Base-by-base conservation (phyloP, 2,329 filamentous ascomycete genomes). In the Talaromyces piceae region DNA sequence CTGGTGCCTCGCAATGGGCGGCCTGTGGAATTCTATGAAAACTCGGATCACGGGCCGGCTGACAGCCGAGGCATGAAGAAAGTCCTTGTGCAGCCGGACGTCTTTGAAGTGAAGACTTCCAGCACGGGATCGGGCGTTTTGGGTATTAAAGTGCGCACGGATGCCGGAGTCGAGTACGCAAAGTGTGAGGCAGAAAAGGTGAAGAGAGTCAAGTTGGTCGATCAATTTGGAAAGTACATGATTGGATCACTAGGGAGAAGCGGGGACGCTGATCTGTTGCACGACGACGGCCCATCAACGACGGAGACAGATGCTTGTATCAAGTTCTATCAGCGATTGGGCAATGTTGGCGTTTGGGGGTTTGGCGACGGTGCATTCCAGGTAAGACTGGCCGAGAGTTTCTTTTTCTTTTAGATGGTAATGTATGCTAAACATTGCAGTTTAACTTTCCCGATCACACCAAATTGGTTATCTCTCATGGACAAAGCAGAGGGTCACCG, bases 371-470 rank as follows among this genome's bases (percentile, higher is more conserved):
- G 73, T 4, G 69, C 72, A 49, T 70, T 77, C 53, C 74, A 76
- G 58, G 66, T 68, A 56, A 11, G 46, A 23, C 22, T 18, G 6
- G 22, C 20, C 37, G 58, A 52, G 12, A 13, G n/a, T 5, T n/a
- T 37, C 6, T 16, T 5, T 25, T 26, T 27, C 22, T 28, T 51
- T 2, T 51, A 22, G 16, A 39, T 11, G 30, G 13, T 53, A 33
- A 33, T 51, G 30, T 12, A 22, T 55, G 5, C 52, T n/a, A 13
- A 25, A 1, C 28, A 28, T 9, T 48, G 6, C 30, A 72, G 61
- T 76, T 77, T 63, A 77, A 77, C 56, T 77, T 77, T 57, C 74
- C 74, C 2, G 74, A 77, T 50, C 74, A 77, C 54, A 77, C 74
- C 11, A 77, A 77, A 56, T 64, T 77, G 11, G 67, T 75, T n/a